Base-by-base conservation (phyloP, 2,329 filamentous ascomycete species). In the Drechslerella stenobrocha region DNA sequence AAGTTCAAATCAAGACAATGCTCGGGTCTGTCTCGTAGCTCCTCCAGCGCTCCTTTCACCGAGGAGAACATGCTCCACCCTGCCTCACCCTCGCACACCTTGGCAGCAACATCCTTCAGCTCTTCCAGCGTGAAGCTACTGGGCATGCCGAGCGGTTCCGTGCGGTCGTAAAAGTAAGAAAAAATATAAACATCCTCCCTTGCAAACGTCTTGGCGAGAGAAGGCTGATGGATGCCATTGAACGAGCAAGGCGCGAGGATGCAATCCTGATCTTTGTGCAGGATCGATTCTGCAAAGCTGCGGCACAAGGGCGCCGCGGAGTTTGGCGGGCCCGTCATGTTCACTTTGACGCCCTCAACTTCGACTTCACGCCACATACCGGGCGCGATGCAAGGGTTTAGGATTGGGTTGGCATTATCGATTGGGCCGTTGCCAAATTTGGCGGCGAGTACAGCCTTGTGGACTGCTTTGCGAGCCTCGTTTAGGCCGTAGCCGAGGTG, bases 131-230 rank as follows among this genome's bases (percentile, higher is more conserved):
- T 96, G 78, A 97, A 98, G 3, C 88, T 91, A 72, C 96, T 90
- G n/a, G 95, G 93, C 90, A 98, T 97, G 72, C 95, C 95, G 8
- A 98, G 84, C 2, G 90, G 89, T 76, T 89, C 84, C 22, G 89
- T 95, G 74, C 95, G 91, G 80, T 98, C 93, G 79, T 88, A 96
- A 79, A 98, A 98, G 82, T 95, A 98, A 26, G 89, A 95, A 78
- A 98, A 92, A 73, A 97, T 90, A 79, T 92, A 98, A 35, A 97
- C 84, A 74, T 96, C 91, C 77, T 97, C 92, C 70, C 82, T 83
- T 23, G 89, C 80, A 74, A 98, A 98, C 0, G 93, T 98, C 81
- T 96, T 95, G 72, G 85, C 86, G 47, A 98, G 82, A 20, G 88
- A 87, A 7, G 93, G 93, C 77, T 98, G 93, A 79, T 98, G 89